Evolutionary conservation across 495 filamentous ascomycete genomes (phyloP), one percentile per base, ranked within the genome.

Genomic region (Cenococcum geophilum): DNA sequence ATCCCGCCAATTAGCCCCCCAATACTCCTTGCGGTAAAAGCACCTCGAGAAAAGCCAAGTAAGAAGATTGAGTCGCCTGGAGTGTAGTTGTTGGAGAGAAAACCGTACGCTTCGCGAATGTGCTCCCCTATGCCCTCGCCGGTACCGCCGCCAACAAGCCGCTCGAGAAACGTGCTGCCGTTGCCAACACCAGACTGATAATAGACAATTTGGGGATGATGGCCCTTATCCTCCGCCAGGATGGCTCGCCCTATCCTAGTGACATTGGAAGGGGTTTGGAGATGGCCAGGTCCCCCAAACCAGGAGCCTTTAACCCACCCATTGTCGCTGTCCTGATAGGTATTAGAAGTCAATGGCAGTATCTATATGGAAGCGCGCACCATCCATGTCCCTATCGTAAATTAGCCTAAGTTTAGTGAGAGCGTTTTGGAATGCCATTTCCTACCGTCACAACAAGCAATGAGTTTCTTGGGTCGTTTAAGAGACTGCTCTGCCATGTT

Each of bases 381-480:
- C 32, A 61, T 25, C 67, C 67, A 67, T 45, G 67, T 69, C 14
- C 65, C 64, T 68, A 55, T 22, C 18, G 25, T 14, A 22, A 8
- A n/a, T 32, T 20, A 48, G n/a, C 35, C 18, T 50, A 22, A 56
- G 23, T 20, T 53, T 16, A 8, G 25, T 52, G 49, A 25, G n/a
- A 9, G 18, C 45, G 45, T n/a, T 20, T 49, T 16, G 20, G 5
- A 5, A 58, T 32, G 27, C 27, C 3, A 6, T 32, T 32, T 32
- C 58, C 20, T 62, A 71, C 72, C 72, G 68, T 74, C 72, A 55
- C 72, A 74, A 43, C 72, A 74, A 10, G 72, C 57, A 20, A 74
- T 69, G 9, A 75, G 62, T 56, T 70, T 68, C 55, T 73, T 75
- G n/a, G 68, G 67, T 12, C 45, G 36, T 52, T 36, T 53, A 9